Evolutionary conservation across 2,329 filamentous ascomycete species (phyloP).

Genomic region (Biscogniauxia sp.): DNA sequence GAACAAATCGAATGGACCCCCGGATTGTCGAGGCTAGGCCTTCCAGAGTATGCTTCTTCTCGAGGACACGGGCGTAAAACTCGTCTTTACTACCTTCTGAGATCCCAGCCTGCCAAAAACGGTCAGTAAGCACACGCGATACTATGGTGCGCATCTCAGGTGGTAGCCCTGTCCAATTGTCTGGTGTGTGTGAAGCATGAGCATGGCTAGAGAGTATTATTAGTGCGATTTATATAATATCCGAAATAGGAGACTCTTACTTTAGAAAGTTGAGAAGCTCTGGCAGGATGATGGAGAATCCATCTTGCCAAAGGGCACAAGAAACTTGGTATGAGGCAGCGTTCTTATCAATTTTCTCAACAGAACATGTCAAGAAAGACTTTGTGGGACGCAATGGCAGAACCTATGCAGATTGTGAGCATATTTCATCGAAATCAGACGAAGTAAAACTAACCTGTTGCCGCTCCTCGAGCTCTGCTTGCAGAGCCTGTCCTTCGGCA

Average conservation of each 20-base stretch:
- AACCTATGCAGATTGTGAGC: constrained; percentile 39
- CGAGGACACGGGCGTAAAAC: constrained; percentile 88
- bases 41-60: constrained; percentile 85
- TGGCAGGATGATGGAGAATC: constrained; percentile 79
- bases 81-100: constrained; percentile 94
- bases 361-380: constrained; percentile 86
- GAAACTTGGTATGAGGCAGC: constrained; percentile 73
- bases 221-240: constrained; percentile 10
- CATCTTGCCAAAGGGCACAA: constrained; percentile 78
- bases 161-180: constrained; percentile 78
- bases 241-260: constrained; percentile 37
- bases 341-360: constrained; percentile 78
- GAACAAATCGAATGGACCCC: constrained; percentile 81
- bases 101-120: constrained; percentile 98
- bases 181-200: constrained; percentile 84
- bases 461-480: constrained; percentile 73
- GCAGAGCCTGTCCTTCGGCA: constrained; percentile 73
- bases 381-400: constrained; percentile 86
- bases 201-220: constrained; percentile 59
- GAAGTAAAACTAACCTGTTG: constrained; percentile 52
- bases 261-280: constrained; percentile 81
- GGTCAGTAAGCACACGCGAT: constrained; percentile 80
- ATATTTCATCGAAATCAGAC: background rate
- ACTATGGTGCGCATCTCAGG: constrained; percentile 75
- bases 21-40: constrained; percentile 92